These are phyloP conservation scores for Alternaria sp. DNA, from an alignment of 2,329 filamentous ascomycete species.

Conservation along the genomic window DNA sequence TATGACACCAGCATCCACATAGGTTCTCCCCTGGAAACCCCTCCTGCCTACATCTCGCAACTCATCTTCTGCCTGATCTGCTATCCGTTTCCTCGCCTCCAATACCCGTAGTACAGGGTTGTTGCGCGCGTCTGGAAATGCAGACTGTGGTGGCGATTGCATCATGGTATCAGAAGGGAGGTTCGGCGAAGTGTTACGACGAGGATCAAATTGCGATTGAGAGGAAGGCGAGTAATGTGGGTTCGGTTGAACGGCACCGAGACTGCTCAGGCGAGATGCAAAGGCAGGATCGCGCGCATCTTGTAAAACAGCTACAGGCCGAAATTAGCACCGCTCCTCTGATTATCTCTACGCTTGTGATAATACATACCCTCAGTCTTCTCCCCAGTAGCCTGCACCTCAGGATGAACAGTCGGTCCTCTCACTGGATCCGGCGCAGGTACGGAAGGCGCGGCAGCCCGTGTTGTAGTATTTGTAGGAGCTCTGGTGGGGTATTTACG, in stretches of 20 bases:
- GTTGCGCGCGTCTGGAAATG: slow-evolving; percentile 45
- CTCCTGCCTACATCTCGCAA: slow-evolving; percentile 55
- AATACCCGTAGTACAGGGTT: slow-evolving; percentile 66
- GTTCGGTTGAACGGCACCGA: slow-evolving; percentile 67
- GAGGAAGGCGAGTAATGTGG: slow-evolving; percentile 66
- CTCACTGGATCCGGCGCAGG: slow-evolving; percentile 39
- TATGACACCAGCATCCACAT: slow-evolving; percentile 56
- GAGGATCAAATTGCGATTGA: slow-evolving; percentile 55
- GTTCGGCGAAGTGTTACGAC: slow-evolving; percentile 36
- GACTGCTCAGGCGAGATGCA: slow-evolving; percentile 79
- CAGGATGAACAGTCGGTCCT: slow-evolving; percentile 55
- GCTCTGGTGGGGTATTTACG: slow-evolving; percentile 65
- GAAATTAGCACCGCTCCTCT: slow-evolving; percentile 1
- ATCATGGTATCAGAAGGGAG: slow-evolving; percentile 43
- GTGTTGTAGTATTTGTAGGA: slow-evolving; percentile 49
- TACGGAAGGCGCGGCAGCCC: slow-evolving; percentile 41
- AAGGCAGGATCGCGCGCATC: slow-evolving; percentile 70
- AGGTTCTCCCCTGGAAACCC: slow-evolving; percentile 55
- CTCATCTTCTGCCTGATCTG: slow-evolving; percentile 64
- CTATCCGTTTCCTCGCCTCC: slow-evolving; percentile 60
- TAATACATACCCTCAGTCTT: slow-evolving; percentile 51
- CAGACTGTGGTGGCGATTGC: slow-evolving; percentile 40
- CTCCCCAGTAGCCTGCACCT: slow-evolving; percentile 49
- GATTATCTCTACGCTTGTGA: background rate
- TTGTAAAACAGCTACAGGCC: slow-evolving; percentile 62